Base-by-base conservation (phyloP, 2,329 filamentous ascomycete species). In the Botrytis sinoallii region DNA sequence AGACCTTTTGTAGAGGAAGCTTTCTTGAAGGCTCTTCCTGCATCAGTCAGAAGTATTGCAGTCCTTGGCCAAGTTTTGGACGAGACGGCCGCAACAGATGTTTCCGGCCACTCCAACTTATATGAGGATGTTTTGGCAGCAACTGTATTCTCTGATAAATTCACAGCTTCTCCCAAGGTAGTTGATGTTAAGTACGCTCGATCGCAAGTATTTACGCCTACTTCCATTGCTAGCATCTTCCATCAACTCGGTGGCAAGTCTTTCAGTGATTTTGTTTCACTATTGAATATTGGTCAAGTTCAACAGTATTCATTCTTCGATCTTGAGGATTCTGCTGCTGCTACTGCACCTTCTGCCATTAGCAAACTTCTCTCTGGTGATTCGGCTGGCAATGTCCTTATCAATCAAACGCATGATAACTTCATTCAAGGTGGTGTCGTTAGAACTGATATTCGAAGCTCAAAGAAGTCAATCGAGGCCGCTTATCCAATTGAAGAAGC, bases 271-370 rank as follows among this genome's bases (percentile, higher is more conserved):
- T 74, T 52, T 14, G 64, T 79, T 6, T 70, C 82, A 82, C 64
- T 79, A 75, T 74, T 92, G 75, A 92, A 92, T 78, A 88, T 84
- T 71, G 82, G 84, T 67, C 85, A 89, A 77, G 89, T 91, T 32
- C 88, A 93, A 82, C 93, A 98, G 83, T 98, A 96, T 85, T 91
- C 91, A 20, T 98, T 99, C 88, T 98, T 95, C 94, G 93, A 98
- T 78, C 82, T 93, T 59, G 95, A 97, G 80, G 88, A 90, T 82
- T 94, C 94, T 42, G 83, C 86, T 1, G 88, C 91, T 70, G 86
- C 87, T 70, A 85, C 86, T 74, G 90, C 93, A 1, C 91, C 94
- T 18, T 84, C 88, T 35, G 88, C 85, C 55, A 81, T 91, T 42
- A 87, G 87, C 76, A 85, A 83, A 73, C 81, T 90, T 20, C 88